A percentile compares a stretch with the other conserved stretches of the same genome.
These are phyloP conservation scores for Acanthochlamys bracteata DNA, from an alignment of 106 monocot species.

Conservation along the genomic window DNA sequence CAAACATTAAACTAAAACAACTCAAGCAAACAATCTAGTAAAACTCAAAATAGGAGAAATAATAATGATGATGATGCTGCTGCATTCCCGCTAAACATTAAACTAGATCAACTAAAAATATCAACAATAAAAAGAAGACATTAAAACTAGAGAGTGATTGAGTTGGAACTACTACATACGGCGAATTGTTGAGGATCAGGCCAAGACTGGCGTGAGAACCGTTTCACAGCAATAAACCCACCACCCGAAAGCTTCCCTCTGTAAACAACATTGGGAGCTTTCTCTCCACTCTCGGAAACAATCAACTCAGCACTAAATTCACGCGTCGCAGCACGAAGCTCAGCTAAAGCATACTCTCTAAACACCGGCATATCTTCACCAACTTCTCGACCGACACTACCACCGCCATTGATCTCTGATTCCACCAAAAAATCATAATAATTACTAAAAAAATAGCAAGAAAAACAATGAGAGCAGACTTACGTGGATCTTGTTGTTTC, in stretches of 20 bases:
- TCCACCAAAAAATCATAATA: not conserved
- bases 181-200: conserved; percentile 96
- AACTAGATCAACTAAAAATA: conserved; percentile 1
- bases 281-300: conserved; percentile 96
- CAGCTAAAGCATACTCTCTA: conserved; percentile 70
- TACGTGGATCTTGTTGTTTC: conserved; percentile 49
- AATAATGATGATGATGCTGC: too few species aligned
- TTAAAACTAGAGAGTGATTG: too few species aligned
- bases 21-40: not conserved
- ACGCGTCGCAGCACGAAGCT: conserved; percentile 81
- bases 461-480: not conserved
- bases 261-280: conserved; percentile 88
- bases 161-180: conserved; percentile 35
- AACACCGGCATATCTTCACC: conserved; percentile 59
- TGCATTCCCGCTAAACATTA: not conserved
- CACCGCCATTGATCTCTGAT: conserved; percentile 1
- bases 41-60: too few species aligned
- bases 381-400: conserved; percentile 25
- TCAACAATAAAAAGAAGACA: not conserved
- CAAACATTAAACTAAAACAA: not conserved
- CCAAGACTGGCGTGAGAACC: conserved; percentile 90
- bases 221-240: conserved; percentile 70
- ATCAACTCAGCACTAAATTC: conserved; percentile 81
- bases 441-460: not conserved
- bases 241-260: conserved; percentile 69